Percentiles rank a stretch among this genome's conserved stretches.
Conservation (phyloP, 768 basidiomycete genomes). For the Coprinopsis sp. region DNA sequence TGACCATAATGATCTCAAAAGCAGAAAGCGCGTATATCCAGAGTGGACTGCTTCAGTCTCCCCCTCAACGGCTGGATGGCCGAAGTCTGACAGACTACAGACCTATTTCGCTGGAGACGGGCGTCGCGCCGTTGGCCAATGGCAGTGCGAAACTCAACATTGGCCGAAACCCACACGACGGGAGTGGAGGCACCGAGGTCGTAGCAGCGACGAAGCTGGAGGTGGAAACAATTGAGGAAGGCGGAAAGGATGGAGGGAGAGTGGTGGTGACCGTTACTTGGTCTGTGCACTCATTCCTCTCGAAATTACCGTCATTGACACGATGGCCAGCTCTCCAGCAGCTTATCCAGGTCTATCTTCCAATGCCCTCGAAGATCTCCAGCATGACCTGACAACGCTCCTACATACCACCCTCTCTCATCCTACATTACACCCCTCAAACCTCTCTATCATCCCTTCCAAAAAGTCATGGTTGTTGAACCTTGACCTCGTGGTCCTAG, state of each 20-base stretch:
- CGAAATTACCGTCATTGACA: slow-evolving; percentile 2
- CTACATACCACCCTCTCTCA: slow-evolving; percentile 64
- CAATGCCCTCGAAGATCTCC: slow-evolving; percentile 67
- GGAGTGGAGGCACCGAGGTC: slow-evolving; percentile 63
- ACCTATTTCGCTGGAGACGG: slow-evolving; percentile 67
- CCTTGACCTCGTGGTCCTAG: slow-evolving; percentile 69
- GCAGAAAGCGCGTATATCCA: slow-evolving; percentile 77
- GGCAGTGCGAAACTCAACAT: slow-evolving; percentile 76
- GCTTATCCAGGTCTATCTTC: slow-evolving; percentile 71
- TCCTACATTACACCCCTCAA: slow-evolving; percentile 58
- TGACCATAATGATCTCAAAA: slow-evolving; percentile 73
- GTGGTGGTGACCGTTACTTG: slow-evolving; percentile 71
- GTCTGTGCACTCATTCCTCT: slow-evolving; percentile 40
- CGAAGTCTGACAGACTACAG: slow-evolving; percentile 65
- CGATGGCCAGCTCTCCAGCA: slow-evolving; percentile 65
- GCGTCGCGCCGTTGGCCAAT: slow-evolving; percentile 75
- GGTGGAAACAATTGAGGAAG: slow-evolving; percentile 53
- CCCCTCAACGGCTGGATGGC: slow-evolving; percentile 74
- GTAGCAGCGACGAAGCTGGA: slow-evolving; percentile 76
- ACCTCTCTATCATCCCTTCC: slow-evolving; percentile 43
- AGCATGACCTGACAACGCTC: slow-evolving; percentile 63
- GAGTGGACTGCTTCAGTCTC: slow-evolving; percentile 51
- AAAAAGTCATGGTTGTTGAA: slow-evolving; percentile 58
- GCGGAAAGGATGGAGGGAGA: slow-evolving; percentile 53
- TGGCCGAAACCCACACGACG: slow-evolving; percentile 35